Evolutionary conservation across 805 yeast genomes (phyloP), one percentile per base, ranked within the genome.

Genomic region (Danielozyma ontarioensis): DNA sequence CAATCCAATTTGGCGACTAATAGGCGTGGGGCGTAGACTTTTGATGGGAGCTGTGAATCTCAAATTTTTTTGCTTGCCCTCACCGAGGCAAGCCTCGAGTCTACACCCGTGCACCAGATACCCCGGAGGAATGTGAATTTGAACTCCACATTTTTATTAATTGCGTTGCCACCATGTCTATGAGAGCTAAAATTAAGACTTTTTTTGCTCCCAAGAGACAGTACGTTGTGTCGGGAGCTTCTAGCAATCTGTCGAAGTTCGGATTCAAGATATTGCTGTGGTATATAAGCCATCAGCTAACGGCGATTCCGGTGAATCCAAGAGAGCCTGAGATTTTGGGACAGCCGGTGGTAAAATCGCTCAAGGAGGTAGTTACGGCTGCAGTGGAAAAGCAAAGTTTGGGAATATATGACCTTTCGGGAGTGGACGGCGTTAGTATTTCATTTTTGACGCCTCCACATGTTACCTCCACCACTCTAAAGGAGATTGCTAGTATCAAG

Each of bases 361-460:
- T 74, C 2, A 33, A 50, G 1, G 55, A 43, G 1, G 53, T 67
- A 7, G 40, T 60, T 26, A 33, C 50, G 28, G 45, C 54, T 4
- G 17, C 59, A 4, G 29, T 32, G 4, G 35, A 36, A 1, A 34
- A 48, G 5, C 29, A 38, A 15, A 48, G 55, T 19, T 32, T 59
- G 5, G 53, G 45, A 7, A 31, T 33, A 8, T 55, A 65, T 34
- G 39, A 50, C n/a, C 42, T 59, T 7, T 36, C 56, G 2, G 28
- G 28, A 3, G 50, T 29, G 10, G 77, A 72, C 38, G 76, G 76
- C 8, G 49, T 75, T 17, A 74, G 81, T 39, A 55, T 82, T 5
- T 78, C 86, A 19, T 79, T 86, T 27, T 76, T 85, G 33, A 84
- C 95, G 0, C 89, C 94, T 2, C 93, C 95, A 1, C 49, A 51